Percentiles rank a stretch among this genome's conserved stretches.
phyloP scores from a whole-genome alignment of 257 asterid genomes.

The Craterostigma plantagineum region DNA sequence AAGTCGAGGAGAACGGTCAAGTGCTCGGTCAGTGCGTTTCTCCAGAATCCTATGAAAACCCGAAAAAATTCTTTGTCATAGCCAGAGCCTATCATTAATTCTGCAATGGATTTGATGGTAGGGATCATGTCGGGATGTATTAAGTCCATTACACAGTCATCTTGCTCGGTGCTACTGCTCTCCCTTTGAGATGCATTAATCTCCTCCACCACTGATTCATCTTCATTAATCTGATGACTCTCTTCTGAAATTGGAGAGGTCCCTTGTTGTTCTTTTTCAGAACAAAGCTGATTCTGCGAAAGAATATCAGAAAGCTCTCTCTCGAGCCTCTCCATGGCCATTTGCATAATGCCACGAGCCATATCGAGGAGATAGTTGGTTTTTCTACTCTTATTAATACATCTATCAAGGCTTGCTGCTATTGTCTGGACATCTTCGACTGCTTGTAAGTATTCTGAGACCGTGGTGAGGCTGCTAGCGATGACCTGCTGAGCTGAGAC shows the following conservation, averaged over 20 bases:
- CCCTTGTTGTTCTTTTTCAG: conserved; percentile 12
- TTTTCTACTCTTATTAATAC: conserved; percentile 7
- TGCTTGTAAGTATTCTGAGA: conserved; percentile 24
- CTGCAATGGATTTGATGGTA: conserved; percentile 31
- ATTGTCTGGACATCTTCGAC: conserved; percentile 25
- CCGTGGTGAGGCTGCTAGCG: conserved; percentile 14
- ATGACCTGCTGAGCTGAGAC: conserved; percentile 20
- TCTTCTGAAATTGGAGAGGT: conserved; percentile 12
- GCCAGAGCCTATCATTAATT: conserved; percentile 31
- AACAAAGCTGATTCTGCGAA: conserved; percentile 23
- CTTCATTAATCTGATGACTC: conserved; percentile 11
- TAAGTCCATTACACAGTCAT: conserved; percentile 29
- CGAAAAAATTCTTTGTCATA: conserved; percentile 30
- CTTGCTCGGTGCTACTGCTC: conserved; percentile 23
- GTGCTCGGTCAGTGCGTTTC: conserved; percentile 22
- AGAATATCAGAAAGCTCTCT: conserved; percentile 31
- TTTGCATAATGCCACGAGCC: conserved; percentile 25
- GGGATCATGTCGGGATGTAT: conserved; percentile 39
- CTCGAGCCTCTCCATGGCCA: conserved; percentile 42
- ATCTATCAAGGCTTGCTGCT: conserved; percentile 10
- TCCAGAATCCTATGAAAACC: conserved; percentile 34
- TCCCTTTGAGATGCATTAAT: conserved; percentile 11
- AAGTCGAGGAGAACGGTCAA: conserved; percentile 15
- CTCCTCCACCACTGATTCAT: conserved; percentile 19
- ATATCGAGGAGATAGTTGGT: conserved; percentile 16